Percentiles rank a stretch among this genome's conserved stretches.
Evolutionary conservation across 805 yeast genomes (phyloP).

Genomic region (Wickerhamiella australiensis): DNA sequence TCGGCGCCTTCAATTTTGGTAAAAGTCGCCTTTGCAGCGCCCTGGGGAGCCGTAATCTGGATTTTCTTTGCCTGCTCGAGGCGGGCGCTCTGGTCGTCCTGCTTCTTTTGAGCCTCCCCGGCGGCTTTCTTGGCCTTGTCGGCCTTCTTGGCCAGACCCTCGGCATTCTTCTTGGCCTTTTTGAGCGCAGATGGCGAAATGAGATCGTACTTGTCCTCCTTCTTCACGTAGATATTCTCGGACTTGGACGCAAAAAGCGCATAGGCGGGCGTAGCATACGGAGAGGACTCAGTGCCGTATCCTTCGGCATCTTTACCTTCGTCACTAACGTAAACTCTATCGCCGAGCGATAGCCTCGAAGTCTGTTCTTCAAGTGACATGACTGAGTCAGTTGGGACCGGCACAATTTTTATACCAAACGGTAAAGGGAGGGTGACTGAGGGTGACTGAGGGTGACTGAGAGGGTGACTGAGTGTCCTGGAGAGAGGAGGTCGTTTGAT

Average conservation of each 20-base stretch:
- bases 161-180: slow-evolving; percentile 94
- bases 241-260: slow-evolving; percentile 43
- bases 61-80: slow-evolving; percentile 72
- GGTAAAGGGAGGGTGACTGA: not conserved
- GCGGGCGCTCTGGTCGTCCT: slow-evolving; percentile 56
- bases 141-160: slow-evolving; percentile 71
- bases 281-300: slow-evolving; percentile 54
- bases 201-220: slow-evolving; percentile 50
- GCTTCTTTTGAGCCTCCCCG: slow-evolving; percentile 40
- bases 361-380: slow-evolving; percentile 19
- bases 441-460: no score
- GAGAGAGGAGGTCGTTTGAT: no score
- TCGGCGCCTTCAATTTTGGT: slow-evolving; percentile 52
- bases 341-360: slow-evolving; percentile 17
- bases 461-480: no score
- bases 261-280: slow-evolving; percentile 73
- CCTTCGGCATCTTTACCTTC: slow-evolving; percentile 35
- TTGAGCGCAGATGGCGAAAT: slow-evolving; percentile 85
- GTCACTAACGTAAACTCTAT: slow-evolving; percentile 58
- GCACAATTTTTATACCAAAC: no score
- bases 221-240: slow-evolving; percentile 48
- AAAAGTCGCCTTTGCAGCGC: slow-evolving; percentile 56
- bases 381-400: not conserved
- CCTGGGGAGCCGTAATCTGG: slow-evolving; percentile 55
- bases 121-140: slow-evolving; percentile 50